Base-by-base conservation (phyloP, 208 protist species). In the Porcisia hertigi region DNA sequence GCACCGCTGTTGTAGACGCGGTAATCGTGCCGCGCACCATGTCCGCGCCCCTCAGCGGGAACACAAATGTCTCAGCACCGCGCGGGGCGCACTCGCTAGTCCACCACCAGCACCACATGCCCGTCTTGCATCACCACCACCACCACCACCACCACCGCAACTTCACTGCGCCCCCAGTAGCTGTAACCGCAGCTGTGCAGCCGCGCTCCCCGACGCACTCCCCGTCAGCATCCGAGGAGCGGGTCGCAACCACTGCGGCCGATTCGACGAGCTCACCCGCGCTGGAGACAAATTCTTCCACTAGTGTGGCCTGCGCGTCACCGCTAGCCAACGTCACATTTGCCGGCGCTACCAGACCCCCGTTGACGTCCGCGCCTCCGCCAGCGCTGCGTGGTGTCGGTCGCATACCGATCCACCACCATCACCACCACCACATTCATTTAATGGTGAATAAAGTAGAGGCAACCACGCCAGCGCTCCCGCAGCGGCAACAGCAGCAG, bases 381-480 rank as follows among this genome's bases (percentile, higher is more conserved):
- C 25, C 75, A 59, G 67, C 67, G 20, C 69, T 82, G 58, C 78
- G 78, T 25, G 78, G 78, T 6, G 47, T 82, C 43, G 67, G 66
- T 30, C 67, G 60, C 47, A 59, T 77, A 18, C 67, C 65, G 0
- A 54, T 75, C 1, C 76, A 84, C 57, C 81, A 86, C 60, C 84
- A 86, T 60, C 84, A 88, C 58, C 75, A 85, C 43, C 82, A 80
- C 59, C 81, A 86, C 63, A 55, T 66, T 14, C 75, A 82, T 65
- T 11, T 81, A 39, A 30, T 78, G 59, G 14, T 71, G 30, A 78
- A 64, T 59, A 66, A 45, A 59, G 41, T 45, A 39, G 67, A 79
- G 55, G n/a, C 57, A 1, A 58, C 73, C 5, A 49, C 69, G 30
- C 43, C 49, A 5, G 16, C 43, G 20, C 64, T 36, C 23, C 43